A percentile compares a stretch with the other conserved stretches of the same genome.
Conservation (phyloP, 305 asterid genomes). For the Rubia occidens region DNA sequence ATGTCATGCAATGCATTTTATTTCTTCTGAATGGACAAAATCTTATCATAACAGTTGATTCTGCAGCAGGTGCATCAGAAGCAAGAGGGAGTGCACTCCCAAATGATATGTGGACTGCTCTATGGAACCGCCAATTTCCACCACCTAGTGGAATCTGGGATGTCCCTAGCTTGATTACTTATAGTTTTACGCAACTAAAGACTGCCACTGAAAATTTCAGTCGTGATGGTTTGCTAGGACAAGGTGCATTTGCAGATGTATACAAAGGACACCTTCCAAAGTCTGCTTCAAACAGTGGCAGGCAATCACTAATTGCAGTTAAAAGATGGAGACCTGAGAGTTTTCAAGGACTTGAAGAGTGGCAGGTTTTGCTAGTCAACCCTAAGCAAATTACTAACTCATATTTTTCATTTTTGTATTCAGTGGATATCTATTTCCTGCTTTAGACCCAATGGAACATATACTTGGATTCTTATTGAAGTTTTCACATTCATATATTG, state of each 20-base stretch:
- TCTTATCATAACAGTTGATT: background rate
- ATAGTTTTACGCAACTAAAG: background rate
- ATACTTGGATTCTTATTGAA: conserved; percentile 18
- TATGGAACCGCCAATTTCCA: background rate
- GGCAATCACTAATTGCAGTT: conserved; percentile 43
- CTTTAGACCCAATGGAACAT: background rate
- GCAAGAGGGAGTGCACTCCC: background rate
- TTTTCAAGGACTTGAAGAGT: conserved; percentile 56
- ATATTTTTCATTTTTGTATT: background rate
- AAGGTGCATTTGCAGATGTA: background rate
- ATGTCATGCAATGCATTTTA: background rate
- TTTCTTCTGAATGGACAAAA: background rate
- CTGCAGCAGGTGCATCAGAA: background rate
- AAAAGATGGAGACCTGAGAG: conserved; percentile 58
- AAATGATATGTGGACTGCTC: background rate
- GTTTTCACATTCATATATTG: background rate
- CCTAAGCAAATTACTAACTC: background rate
- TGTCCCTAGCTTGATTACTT: background rate
- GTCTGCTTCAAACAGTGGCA: conserved; percentile 24
- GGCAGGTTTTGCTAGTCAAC: conserved; percentile 21
- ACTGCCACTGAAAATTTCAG: conserved; percentile 4
- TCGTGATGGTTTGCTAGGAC: background rate
- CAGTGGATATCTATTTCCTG: background rate
- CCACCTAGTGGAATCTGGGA: background rate
- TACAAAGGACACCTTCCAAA: conserved; percentile 6